Base-by-base conservation (phyloP, 225 moss, liverwort and hornwort species). In the Asterella californica region DNA sequence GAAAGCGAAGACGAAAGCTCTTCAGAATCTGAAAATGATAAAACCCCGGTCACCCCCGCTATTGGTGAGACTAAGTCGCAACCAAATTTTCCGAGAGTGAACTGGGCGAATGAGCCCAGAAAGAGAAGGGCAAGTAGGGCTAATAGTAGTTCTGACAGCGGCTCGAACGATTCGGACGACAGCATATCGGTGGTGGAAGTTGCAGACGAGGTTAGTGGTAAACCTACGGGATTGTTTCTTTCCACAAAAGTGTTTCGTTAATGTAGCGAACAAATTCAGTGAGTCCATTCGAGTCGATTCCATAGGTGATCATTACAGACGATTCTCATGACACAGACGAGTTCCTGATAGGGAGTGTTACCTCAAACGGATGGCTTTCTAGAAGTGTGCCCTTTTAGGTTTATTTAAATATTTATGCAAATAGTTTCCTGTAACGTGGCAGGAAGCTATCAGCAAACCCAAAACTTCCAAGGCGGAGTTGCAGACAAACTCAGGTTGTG, bases 31-130 rank as follows among this genome's bases (percentile, higher is more conserved):
- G 57, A 70, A 36, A 75, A 54, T 24, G 81, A 48, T 54, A 54
- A 79, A 29, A 22, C 30, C 33, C 77, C 24, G 60, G 78, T 48
- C n/a, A 83, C 61, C 15, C 70, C 69, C 34, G 52, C 53, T 36
- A 67, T 24, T 61, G 68, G 60, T 38, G 70, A 74, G 49, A 77
- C 17, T 15, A 83, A 42, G 59, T 25, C 38, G 21, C 78, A 59
- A 8, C 15, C 62, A 12, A 72, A 65, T 0, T 83, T 83, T 48
- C 80, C 82, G 7, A 77, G 49, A 65, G 86, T 86, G 7, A 81
- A 81, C 37, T 83, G 86, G 86, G 81, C 83, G 19, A 54, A 68
- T 70, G 75, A 81, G 34, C 79, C 76, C 32, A 78, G 78, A 70
- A 81, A 49, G 60, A 78, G 47, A 67, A 74, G 70, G 17, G 30